A percentile compares a stretch with the other conserved stretches of the same genome.
Evolutionary conservation across 2,329 filamentous ascomycete species (phyloP).

Genomic region (Colletotrichum sp.): DNA sequence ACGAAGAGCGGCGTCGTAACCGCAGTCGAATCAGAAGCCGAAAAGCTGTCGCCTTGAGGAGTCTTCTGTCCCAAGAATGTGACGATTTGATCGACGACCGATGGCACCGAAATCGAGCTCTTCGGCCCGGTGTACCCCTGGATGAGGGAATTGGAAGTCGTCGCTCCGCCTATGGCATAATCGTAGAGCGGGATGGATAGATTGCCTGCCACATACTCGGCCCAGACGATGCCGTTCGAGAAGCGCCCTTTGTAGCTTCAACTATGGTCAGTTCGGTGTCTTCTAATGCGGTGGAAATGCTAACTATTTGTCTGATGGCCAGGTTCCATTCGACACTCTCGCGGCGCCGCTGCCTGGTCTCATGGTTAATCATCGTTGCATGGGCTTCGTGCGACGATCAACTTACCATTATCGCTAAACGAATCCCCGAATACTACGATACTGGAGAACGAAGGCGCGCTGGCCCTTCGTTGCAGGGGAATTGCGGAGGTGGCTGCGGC

Average conservation of each 20-base stretch:
- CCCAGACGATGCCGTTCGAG: conserved; percentile 15
- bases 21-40: background rate
- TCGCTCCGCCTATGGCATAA: conserved; percentile 14
- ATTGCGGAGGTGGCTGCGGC: background rate
- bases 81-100: background rate
- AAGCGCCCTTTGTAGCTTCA: conserved; percentile 10
- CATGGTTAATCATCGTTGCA: background rate
- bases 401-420: conserved; percentile 9
- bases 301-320: conserved; percentile 15
- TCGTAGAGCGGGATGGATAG: conserved; percentile 17
- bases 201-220: conserved; percentile 11
- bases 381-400: background rate
- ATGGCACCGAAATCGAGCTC: background rate
- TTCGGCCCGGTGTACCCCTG: conserved; percentile 14
- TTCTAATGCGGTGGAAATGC: background rate
- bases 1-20: background rate
- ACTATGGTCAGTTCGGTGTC: background rate
- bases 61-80: background rate
- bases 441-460: background rate
- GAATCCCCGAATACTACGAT: conserved; percentile 15
- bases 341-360: conserved; percentile 1
- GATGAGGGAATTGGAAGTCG: conserved; percentile 1
- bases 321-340: conserved; percentile 1
- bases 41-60: background rate
- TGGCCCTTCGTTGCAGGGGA: background rate